Base-by-base conservation (phyloP, 495 filamentous ascomycete species). In the Aspergillus conjunctus region DNA sequence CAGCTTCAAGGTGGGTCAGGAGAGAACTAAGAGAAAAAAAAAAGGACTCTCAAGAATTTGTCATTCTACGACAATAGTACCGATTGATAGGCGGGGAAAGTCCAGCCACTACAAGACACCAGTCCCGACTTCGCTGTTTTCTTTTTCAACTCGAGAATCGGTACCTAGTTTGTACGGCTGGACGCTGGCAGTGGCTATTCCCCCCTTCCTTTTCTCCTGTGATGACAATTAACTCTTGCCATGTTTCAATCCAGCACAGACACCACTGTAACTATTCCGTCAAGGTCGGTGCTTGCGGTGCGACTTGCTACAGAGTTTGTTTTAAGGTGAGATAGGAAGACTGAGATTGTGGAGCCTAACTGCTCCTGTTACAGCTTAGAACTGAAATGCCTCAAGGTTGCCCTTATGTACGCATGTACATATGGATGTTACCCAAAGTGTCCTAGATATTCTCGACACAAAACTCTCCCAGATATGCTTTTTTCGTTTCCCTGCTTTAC, bases 11-110 rank as follows among this genome's bases (percentile, higher is more conserved):
- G 26, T 26, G 26, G 26, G 26, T 5, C 26, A 26, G 26, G 26
- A 26, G 26, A 26, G 26, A 26, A 26, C 26, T 2, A 26, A n/a
- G 37, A 8, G 9, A 37, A 37, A 14, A 37, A 41, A n/a, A 41
- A 48, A 54, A 52, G 17, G 46, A 51, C 20, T 32, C 48, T 34
- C 56, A n/a, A 14, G 54, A 51, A 66, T 66, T 66, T 63, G 64
- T 66, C 64, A 66, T 39, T 50, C 37, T 11, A 37, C 37, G 45
- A 58, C 60, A 57, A 63, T 60, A 55, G 64, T 50, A 26, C 60
- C 43, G 57, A 52, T 56, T 53, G 52, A 48, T 48, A 53, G 57
- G 53, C 56, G 43, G 51, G 52, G 30, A 54, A 7, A 51, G 8
- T 33, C 26, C 18, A 48, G 46, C 56, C 56, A 51, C 41, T 48